Percentiles rank a stretch among this genome's conserved stretches.
These are phyloP conservation scores for Fagus crenata DNA, from an alignment of 306 rosid genomes.

Conservation along the genomic window DNA sequence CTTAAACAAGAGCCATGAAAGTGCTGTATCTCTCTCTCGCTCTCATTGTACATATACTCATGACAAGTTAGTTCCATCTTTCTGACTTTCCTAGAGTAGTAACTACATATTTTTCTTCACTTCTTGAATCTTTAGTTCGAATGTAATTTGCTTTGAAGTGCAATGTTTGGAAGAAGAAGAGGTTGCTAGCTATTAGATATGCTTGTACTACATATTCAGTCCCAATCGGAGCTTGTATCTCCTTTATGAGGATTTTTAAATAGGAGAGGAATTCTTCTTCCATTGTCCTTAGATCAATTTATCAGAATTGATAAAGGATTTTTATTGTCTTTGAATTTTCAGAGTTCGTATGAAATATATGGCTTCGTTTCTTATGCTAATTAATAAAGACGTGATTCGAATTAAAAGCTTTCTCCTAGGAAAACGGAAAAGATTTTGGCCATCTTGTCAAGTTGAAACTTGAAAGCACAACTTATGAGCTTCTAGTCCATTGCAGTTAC, in stretches of 20 bases:
- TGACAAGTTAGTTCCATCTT: not conserved
- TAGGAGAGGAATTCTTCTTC: not conserved
- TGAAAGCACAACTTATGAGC: too few relatives aligned
- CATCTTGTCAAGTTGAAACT: too few relatives aligned
- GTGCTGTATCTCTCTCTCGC: not conserved
- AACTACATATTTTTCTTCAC: not conserved
- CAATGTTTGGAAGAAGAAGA: constrained; percentile 19
- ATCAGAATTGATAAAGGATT: not conserved
- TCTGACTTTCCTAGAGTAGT: not conserved
- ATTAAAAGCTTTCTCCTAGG: too few relatives aligned
- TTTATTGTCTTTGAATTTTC: not conserved
- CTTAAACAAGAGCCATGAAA: constrained; percentile 54
- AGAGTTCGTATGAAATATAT: not conserved
- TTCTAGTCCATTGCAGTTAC: not conserved
- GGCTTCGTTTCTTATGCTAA: too few relatives aligned
- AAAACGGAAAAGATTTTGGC: too few relatives aligned
- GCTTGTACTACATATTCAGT: not conserved
- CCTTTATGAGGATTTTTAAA: not conserved
- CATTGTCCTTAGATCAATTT: not conserved
- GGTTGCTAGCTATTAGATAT: not conserved
- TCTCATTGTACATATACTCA: constrained; percentile 33
- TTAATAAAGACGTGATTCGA: too few relatives aligned
- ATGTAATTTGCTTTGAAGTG: not conserved
- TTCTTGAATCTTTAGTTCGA: not conserved
- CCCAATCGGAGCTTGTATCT: not conserved